Base-by-base conservation (phyloP, 805 yeast species). In the Myxozyma geophila region DNA sequence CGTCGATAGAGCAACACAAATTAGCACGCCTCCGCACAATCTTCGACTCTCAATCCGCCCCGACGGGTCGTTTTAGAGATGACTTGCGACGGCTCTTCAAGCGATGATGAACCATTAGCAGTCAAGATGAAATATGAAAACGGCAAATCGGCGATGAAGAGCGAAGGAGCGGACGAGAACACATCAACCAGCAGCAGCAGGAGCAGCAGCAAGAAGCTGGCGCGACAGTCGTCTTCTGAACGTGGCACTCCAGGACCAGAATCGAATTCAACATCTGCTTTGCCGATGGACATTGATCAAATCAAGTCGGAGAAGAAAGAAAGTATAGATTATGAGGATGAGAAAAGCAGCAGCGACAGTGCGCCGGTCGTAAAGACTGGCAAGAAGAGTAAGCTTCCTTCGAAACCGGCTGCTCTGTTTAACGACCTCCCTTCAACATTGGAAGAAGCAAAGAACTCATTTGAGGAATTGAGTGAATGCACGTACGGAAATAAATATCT, bases 381-480 rank as follows among this genome's bases (percentile, higher is more conserved):
- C 23, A 56, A 56, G 47, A 49, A 39, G 37, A 47, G 46, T 21
- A 53, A 40, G 35, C 19, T 39, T 17, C 65, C 62, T 6, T 63
- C 59, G 28, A 37, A 36, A 19, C 47, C 47, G 13, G 43, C 40
- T 33, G n/a, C 46, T 55, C 48, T 70, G 19, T 71, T 59, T 55
- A 51, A 44, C 23, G 75, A 73, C 37, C 53, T 70, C 19, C 83
- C 79, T 12, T 85, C 85, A 74, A 85, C 82, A 70, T 88, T 96
- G 0, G 80, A 78, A 15, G 95, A 90, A 74, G 97, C 97, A 0
- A 71, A 78, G 60, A 59, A 72, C 23, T 81, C 86, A 5, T 93
- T 90, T 74, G 78, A 74, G 5, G 82, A 77, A 64, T 72, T 93
- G 53, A 76, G 76, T 36, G 82, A 82, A 58, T 88, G 92, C 72